These are phyloP conservation scores for Sclerotinia minor DNA, from an alignment of 2,329 filamentous ascomycete species.

Conservation along the genomic window DNA sequence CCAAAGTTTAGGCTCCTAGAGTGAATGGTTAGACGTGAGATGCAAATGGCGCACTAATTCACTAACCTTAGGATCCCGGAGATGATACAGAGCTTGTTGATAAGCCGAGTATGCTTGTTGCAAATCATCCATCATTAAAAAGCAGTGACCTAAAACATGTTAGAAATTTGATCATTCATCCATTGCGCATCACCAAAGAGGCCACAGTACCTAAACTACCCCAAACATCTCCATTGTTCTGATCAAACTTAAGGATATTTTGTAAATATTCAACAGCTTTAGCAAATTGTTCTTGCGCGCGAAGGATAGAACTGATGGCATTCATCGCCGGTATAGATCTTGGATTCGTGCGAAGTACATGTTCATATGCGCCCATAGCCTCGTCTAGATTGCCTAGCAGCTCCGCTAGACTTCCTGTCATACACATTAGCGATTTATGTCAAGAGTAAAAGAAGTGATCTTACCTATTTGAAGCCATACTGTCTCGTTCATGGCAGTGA, in stretches of 20 bases:
- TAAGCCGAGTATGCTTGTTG: conserved; percentile 97
- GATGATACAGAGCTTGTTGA: conserved; percentile 89
- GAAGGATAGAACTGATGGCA: conserved; percentile 85
- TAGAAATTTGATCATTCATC: conserved; percentile 28
- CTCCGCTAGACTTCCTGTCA: conserved; percentile 77
- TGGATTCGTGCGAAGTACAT: conserved; percentile 81
- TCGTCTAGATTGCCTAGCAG: conserved; percentile 85
- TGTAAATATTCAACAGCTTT: conserved; percentile 93
- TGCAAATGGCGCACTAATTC: neutral
- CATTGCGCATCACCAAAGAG: conserved; percentile 5
- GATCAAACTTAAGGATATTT: conserved; percentile 86
- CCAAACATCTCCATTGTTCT: conserved; percentile 91
- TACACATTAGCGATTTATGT: conserved; percentile 39
- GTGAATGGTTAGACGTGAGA: conserved; percentile 27
- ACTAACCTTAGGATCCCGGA: conserved; percentile 84
- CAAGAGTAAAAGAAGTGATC: conserved; percentile 37
- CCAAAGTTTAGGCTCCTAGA: conserved; percentile 92
- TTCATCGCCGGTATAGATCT: conserved; percentile 92
- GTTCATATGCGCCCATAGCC: conserved; percentile 87
- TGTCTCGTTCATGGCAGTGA: conserved; percentile 77
- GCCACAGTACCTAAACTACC: conserved; percentile 75
- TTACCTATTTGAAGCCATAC: conserved; percentile 93
- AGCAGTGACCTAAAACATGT: conserved; percentile 75
- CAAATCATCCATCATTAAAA: conserved; percentile 96
- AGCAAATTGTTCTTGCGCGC: conserved; percentile 88